Percentiles rank a stretch among this genome's conserved stretches.
Conservation (phyloP, 2,329 filamentous ascomycete genomes). For the Ascochyta viciae-villosae region DNA sequence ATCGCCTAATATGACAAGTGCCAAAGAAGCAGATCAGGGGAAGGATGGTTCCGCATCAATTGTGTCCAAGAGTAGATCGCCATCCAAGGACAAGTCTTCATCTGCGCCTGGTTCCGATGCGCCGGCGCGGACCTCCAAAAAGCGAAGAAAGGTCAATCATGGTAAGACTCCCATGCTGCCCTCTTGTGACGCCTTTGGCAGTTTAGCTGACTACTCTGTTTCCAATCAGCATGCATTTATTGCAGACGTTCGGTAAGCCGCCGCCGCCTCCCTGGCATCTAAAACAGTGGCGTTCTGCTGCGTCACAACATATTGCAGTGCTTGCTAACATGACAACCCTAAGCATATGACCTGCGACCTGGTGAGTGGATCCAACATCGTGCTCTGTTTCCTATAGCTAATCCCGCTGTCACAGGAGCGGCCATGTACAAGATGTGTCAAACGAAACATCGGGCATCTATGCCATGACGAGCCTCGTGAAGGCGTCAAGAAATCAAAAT, state of each 20-base stretch:
- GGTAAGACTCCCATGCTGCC: conserved; percentile 46
- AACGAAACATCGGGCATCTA: conserved; percentile 96
- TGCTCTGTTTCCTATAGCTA: conserved; percentile 38
- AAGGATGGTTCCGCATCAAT: conserved; percentile 34
- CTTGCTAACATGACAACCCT: conserved; percentile 44
- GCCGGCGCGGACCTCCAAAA: conserved; percentile 51
- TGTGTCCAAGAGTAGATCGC: conserved; percentile 38
- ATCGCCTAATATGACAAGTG: conserved; percentile 42
- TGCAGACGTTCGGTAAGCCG: conserved; percentile 59
- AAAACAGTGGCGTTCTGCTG: conserved; percentile 20
- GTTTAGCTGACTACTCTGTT: conserved; percentile 38
- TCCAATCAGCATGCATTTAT: conserved; percentile 57
- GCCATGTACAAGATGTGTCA: conserved; percentile 96
- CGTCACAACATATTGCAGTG: conserved; percentile 24
- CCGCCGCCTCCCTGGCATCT: conserved; percentile 29
- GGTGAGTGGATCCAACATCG: conserved; percentile 39
- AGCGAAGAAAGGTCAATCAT: conserved; percentile 63
- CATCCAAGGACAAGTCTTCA: conserved; percentile 38
- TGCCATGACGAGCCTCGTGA: conserved; percentile 98
- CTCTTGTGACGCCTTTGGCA: conserved; percentile 27
- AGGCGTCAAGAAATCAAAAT: conserved; percentile 77
- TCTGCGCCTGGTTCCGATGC: conserved; percentile 39
- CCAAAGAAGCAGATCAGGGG: conserved; percentile 39
- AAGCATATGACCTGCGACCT: conserved; percentile 64
- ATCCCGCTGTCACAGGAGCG: conserved; percentile 71